Evolutionary conservation across 2,329 filamentous ascomycete species (phyloP).

Genomic region (Knufia petricola): DNA sequence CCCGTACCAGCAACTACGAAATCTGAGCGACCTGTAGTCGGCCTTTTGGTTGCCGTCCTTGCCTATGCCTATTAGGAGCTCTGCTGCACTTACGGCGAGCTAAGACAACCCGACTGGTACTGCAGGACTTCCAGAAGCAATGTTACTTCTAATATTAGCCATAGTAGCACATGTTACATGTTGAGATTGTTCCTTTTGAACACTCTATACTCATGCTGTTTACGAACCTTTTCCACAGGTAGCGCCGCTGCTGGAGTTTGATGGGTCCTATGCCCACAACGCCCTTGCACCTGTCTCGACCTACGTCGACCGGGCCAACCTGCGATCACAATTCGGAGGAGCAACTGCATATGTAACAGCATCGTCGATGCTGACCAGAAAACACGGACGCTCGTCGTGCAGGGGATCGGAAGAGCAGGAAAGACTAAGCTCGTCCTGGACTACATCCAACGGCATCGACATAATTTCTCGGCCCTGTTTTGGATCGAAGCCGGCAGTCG

Average conservation of each 20-base stretch:
- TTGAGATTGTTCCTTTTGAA: too few species aligned
- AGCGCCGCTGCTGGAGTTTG: too few species aligned
- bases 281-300: neutral
- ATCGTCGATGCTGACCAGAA: neutral
- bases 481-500: constrained; percentile 33
- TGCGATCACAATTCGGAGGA: neutral
- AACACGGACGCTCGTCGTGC: constrained; percentile 23
- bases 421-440: constrained; percentile 37
- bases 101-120: too few species aligned
- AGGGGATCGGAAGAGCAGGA: constrained; percentile 37
- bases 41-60: too few species aligned
- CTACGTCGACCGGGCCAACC: neutral
- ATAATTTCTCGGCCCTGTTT: constrained; percentile 33
- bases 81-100: too few species aligned
- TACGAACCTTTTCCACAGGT: too few species aligned
- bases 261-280: neutral
- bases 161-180: too few species aligned
- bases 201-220: too few species aligned
- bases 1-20: neutral
- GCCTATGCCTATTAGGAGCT: too few species aligned
- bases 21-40: neutral
- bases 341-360: neutral
- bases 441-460: constrained; percentile 29
- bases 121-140: too few species aligned
- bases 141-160: too few species aligned